Base-by-base conservation (phyloP, 805 yeast genomes). In the Tetrapisispora iriomotensis region DNA sequence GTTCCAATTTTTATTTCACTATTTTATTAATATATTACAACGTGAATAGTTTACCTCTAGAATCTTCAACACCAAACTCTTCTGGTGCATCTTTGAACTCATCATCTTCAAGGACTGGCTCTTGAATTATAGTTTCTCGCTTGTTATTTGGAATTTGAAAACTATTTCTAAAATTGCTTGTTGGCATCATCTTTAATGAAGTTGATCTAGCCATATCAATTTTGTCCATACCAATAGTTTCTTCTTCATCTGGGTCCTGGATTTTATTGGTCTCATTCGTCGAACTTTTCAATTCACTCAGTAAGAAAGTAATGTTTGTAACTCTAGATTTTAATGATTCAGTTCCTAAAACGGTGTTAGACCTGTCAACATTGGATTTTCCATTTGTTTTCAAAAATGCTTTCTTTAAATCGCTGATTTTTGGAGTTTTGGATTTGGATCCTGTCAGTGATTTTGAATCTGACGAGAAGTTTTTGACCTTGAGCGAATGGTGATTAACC, bases 311-410 rank as follows among this genome's bases (percentile, higher is more conserved):
- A 6, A 61, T 60, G 41, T 61, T 58, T 9, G 64, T 61, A 3
- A 61, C 56, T 37, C 54, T 55, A 3, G 65, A 61, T 38, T 53
- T 60, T 4, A 61, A 60, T 7, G 64, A 60, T 38, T 59, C 63
- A 6, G 64, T 50, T 4, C 62, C 62, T 18, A 48, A 44, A 21
- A 55, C 17, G 2, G 53, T 36, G 20, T 28, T 25, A 4, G 32
- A 23, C 20, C 29, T 25, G 6, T 38, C 40, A 13, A 33, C 40
- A 7, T 22, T 37, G 13, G 27, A 22, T 13, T 20, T 18, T 4
- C 36, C 36, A 20, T 37, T 36, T 12, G 40, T 43, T 13, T 39
- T 32, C 21, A 42, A 42, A 18, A 50, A 40, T 4, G 49, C 54
- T 12, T 48, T 53, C 32, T 54, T 59, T 39, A 58, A 41, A 38